These are phyloP conservation scores for Xanthoconium purpureum DNA, from an alignment of 768 basidiomycete species.

Conservation along the genomic window DNA sequence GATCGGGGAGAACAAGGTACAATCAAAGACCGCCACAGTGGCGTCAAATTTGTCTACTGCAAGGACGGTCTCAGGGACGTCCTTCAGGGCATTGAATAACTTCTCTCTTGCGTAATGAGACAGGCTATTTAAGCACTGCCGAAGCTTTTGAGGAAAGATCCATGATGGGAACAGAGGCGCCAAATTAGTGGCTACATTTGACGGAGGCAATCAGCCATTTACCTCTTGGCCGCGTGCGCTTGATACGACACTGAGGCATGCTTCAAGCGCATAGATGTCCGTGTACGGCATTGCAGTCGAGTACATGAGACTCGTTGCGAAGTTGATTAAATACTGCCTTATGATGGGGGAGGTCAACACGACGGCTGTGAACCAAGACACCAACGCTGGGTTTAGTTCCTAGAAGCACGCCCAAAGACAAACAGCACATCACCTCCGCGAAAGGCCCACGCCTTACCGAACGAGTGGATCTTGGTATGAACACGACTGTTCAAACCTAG, in stretches of 20 bases:
- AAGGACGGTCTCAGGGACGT: constrained; percentile 7
- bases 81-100: constrained; percentile 1
- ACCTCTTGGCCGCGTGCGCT: constrained; percentile 19
- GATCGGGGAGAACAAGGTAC: constrained; percentile 15
- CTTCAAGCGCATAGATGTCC: constrained; percentile 34
- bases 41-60: not conserved
- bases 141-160: constrained; percentile 11
- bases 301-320: constrained; percentile 17
- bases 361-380: constrained; percentile 9
- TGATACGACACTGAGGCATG: constrained; percentile 35
- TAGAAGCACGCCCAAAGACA: too few species aligned
- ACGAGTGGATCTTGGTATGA: constrained; percentile 48
- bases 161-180: not conserved
- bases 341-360: constrained; percentile 17
- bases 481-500: constrained; percentile 44
- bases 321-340: constrained; percentile 22
- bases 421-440: constrained; percentile 8
- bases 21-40: not conserved
- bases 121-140: constrained; percentile 5
- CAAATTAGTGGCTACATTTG: not conserved
- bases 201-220: not conserved
- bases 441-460: constrained; percentile 41
- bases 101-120: constrained; percentile 14
- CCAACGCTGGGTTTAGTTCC: not conserved
- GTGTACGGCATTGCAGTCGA: constrained; percentile 23